Evolutionary conservation across 805 yeast species (phyloP).

Genomic region (Kodamaea jinghongensis): DNA sequence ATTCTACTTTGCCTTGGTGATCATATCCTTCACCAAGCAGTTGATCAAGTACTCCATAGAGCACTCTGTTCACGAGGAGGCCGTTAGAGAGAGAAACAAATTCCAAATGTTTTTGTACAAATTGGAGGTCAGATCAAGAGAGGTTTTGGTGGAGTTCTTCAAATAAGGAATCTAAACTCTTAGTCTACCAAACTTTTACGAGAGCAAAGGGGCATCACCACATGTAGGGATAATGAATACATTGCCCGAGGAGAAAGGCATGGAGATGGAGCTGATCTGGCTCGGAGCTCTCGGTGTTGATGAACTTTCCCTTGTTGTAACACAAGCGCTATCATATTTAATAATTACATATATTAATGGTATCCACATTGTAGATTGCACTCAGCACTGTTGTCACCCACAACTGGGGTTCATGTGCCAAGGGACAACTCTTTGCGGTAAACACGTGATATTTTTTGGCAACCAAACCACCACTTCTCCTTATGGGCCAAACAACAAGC

Average conservation of each 20-base stretch:
- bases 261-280: too few relatives aligned
- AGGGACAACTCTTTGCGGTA: too few relatives aligned
- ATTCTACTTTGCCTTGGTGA: slow-evolving; percentile 57
- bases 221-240: too few relatives aligned
- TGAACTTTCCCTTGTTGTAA: too few relatives aligned
- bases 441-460: slow-evolving; percentile 5
- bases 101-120: slow-evolving; percentile 6
- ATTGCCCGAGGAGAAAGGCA: too few relatives aligned
- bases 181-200: slow-evolving; percentile 22
- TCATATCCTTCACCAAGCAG: slow-evolving; percentile 58
- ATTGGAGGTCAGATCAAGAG: slow-evolving; percentile 7
- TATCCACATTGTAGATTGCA: too few relatives aligned
- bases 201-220: too few relatives aligned
- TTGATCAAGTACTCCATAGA: slow-evolving; percentile 40
- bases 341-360: too few relatives aligned
- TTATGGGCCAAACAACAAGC: slow-evolving; percentile 20
- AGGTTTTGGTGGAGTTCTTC: slow-evolving; percentile 9
- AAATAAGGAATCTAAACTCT: slow-evolving; percentile 16
- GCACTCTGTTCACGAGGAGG: slow-evolving; percentile 16
- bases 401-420: too few relatives aligned
- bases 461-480: slow-evolving; percentile 16
- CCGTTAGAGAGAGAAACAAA: slow-evolving; percentile 1
- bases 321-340: too few relatives aligned
- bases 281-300: too few relatives aligned
- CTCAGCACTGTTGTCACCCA: too few relatives aligned